Evolutionary conservation across 352 stramenopile genomes (phyloP), one percentile per base, ranked within the genome.

Genomic region (Hyaloperonospora brassicae): DNA sequence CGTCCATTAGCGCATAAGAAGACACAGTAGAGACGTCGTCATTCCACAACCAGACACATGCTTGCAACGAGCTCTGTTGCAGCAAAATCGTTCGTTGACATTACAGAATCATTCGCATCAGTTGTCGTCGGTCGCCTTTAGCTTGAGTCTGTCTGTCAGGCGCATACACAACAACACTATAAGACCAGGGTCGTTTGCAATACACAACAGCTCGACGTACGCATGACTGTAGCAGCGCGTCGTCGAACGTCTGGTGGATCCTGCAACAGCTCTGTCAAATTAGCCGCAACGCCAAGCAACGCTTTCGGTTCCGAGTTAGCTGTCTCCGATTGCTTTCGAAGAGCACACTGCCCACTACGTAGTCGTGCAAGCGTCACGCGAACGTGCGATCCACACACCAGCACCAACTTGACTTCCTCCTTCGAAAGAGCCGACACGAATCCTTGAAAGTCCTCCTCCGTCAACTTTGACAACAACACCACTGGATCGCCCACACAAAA

Each of bases 401-500:
- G 62, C 56, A 71, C 40, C 22, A 89, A 25, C 5, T 65, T 64
- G 8, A 89, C 49, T 13, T 71, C 55, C 1, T 70, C 57, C 8
- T 38, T 50, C 17, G 64, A 45, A 47, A 87, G 52, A 1, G 21
- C 60, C 9, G 64, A 49, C 36, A 89, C 61, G 43, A 79, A 78
- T 7, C 79, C 79, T 48, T 83, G 55, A 22, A 89, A 81, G 43
- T 85, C 75, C 49, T 87, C 71, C 21, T 84, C 76, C 2, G 68
- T 74, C 27, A 87, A 50, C 12, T 35, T 50, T 1, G 76, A 87
- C 35, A 47, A 55, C 14, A 89, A 48, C 23, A 86, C 48, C 34
- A 89, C 76, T 46, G 68, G 57, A 54, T 89, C 76, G 1, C 65
- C 56, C n/a, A 81, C 64, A 25, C 31, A 24, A 54, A 81, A 86